A percentile compares a stretch with the other conserved stretches of the same genome.
Conservation (phyloP, 345 rosid species). For the Dovyalis caffra region DNA sequence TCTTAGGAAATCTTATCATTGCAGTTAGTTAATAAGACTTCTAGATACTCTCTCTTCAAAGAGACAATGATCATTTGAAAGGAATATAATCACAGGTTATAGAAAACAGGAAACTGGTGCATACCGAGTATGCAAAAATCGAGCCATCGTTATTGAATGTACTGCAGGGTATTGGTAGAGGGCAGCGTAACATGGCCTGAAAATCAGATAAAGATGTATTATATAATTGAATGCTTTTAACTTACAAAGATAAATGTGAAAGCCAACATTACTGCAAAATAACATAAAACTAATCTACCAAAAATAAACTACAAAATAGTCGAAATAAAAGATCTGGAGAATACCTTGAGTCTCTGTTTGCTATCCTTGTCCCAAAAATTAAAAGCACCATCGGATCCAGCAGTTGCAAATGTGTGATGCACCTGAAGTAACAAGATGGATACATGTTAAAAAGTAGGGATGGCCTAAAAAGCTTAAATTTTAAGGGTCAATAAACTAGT, state of each 20-base stretch:
- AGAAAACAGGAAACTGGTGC: neutral
- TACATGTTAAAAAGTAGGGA: neutral
- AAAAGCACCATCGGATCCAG: conserved; percentile 97
- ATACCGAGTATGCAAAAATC: conserved; percentile 85
- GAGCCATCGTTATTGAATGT: conserved; percentile 94
- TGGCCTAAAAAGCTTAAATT: neutral
- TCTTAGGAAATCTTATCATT: neutral
- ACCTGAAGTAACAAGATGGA: conserved; percentile 43
- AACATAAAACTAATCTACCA: neutral
- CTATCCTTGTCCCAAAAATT: conserved; percentile 99
- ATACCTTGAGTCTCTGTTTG: conserved; percentile 94
- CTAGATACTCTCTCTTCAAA: neutral
- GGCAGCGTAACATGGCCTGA: conserved; percentile 93
- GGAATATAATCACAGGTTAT: neutral
- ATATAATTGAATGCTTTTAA: neutral
- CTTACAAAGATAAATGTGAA: neutral
- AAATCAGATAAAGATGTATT: conserved; percentile 10
- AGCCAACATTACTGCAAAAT: neutral
- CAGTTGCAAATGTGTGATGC: conserved; percentile 95
- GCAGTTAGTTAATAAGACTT: neutral
- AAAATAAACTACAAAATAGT: neutral
- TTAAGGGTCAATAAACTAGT: neutral
- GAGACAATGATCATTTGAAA: neutral
- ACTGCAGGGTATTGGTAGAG: conserved; percentile 85
- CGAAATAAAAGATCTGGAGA: conserved; percentile 5